Base-by-base conservation (phyloP, 176 grass and related monocot genomes). In the Eremochloa ophiuroides region DNA sequence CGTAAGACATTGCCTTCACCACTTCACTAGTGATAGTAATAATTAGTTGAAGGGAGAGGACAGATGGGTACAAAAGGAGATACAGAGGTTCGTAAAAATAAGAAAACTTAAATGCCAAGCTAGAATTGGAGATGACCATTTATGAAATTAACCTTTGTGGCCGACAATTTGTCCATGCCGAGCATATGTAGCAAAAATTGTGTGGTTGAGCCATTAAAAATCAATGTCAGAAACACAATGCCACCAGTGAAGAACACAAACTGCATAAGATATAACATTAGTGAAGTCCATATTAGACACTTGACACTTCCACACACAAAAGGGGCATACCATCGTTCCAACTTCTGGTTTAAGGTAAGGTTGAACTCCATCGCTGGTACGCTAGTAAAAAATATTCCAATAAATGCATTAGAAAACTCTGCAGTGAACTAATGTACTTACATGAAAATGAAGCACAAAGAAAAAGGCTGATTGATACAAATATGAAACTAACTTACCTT, bases 221-320 rank as follows among this genome's bases (percentile, higher is more conserved):
- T 91, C 71, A 98, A 71, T 86, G 95, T 94, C 10, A 98, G 78
- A 83, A 98, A 94, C 12, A 94, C 92, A 3, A 93, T 90, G 44
- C 95, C 95, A 83, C 95, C 95, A 78, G 95, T 98, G 65, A 98
- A 98, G 85, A 98, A 98, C 64, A 98, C 84, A 93, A 98, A 98
- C 95, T 98, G 82, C 66, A 93, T 74, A 77, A 78, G 17, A 50
- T 29, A 62, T 43, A 81, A 64, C 2, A 77, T 85, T 48, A 91
- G 84, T 13, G 70, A 76, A 59, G 67, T 50, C 73, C 37, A 66
- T 55, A 82, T 60, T 20, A 56, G 14, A 76, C n/a, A 82, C 42
- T 46, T 62, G 7, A 59, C 8, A 27, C 29, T 53, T 59, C 38
- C 26, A 30, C 64, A 12, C 23, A 16, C 30, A 29, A 39, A 4